Conservation (phyloP, 345 rosid genomes). For the Salix exigua region DNA sequence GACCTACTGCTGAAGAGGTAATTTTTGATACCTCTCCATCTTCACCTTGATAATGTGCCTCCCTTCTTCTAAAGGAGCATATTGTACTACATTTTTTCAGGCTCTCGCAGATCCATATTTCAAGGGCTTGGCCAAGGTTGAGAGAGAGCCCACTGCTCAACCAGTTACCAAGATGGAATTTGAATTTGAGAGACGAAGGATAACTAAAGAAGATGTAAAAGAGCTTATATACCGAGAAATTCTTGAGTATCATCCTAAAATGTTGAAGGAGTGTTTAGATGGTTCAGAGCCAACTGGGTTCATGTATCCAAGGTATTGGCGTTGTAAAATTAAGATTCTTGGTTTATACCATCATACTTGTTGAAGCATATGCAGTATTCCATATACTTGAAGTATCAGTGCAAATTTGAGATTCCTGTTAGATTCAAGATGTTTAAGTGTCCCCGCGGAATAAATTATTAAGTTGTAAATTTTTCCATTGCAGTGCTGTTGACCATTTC, state of each 20-base stretch:
- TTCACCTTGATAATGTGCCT: slow-evolving; percentile 5
- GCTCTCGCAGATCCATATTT: slow-evolving; percentile 97
- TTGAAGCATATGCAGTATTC: not conserved
- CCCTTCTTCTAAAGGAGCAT: slow-evolving; percentile 14
- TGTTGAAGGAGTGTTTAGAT: slow-evolving; percentile 79
- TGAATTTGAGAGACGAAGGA: slow-evolving; percentile 92
- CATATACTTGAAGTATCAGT: not conserved
- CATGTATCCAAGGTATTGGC: slow-evolving; percentile 87
- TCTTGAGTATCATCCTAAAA: slow-evolving; percentile 92
- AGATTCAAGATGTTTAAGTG: not conserved
- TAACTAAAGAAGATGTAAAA: slow-evolving; percentile 91
- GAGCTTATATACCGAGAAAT: slow-evolving; percentile 89
- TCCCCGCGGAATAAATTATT: not conserved
- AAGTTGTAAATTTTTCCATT: slow-evolving; percentile 7
- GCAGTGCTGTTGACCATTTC: slow-evolving; percentile 97
- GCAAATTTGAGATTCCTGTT: not conserved
- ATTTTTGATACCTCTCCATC: not conserved
- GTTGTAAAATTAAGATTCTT: not conserved
- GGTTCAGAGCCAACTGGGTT: slow-evolving; percentile 92
- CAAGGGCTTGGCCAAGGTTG: slow-evolving; percentile 84
- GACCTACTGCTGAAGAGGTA: slow-evolving; percentile 94
- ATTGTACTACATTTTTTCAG: slow-evolving; percentile 34
- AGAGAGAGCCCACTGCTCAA: slow-evolving; percentile 94
- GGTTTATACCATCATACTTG: not conserved
- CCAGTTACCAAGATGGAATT: slow-evolving; percentile 95